Base-by-base conservation (phyloP, 768 basidiomycete genomes). In the Amanita molliuscula region DNA sequence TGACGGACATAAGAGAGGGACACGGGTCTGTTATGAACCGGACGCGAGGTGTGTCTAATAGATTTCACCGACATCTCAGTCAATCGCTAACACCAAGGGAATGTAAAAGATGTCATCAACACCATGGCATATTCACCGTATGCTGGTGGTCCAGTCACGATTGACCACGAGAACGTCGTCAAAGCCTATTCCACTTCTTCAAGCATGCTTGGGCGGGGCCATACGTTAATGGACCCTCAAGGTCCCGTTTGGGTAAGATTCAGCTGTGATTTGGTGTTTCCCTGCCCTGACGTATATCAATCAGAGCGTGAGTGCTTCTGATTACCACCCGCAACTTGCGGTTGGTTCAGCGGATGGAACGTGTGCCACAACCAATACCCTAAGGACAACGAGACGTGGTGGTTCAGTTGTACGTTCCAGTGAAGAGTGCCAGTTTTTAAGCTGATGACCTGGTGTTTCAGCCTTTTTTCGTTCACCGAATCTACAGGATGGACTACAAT, bases 401-500 rank as follows among this genome's bases (percentile, higher is more conserved):
- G 84, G 84, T 11, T 69, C 76, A 1, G 83, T 88, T 40, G 87
- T 89, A 60, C 52, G 85, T 69, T 29, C 18, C 4, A 36, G 10
- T 25, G 50, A 33, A 21, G 44, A 44, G n/a, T 37, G 47, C 13
- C 37, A 9, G 4, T 29, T 35, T 35, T n/a, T 7, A 16, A 47
- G 34, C 21, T 10, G 25, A 47, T 10, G 15, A 36, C 51, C 55
- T 37, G 16, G 47, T 44, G 18, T 5, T n/a, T n/a, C 53, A 89
- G 84, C 84, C 87, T 0, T 84, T 87, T 58, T 79, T 90, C 54
- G 72, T 81, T 13, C 83, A 88, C 62, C 82, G 79, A 62, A 73
- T 95, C 15, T 96, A 80, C 58, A 87, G 88, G 59, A 73, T 98
- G 47, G 95, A 98, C 64, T 91, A 88, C 58, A 91, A 81, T 56